Evolutionary conservation across 371 early-diverging fungal species (phyloP).

Genomic region (Chytridium lagenaria): DNA sequence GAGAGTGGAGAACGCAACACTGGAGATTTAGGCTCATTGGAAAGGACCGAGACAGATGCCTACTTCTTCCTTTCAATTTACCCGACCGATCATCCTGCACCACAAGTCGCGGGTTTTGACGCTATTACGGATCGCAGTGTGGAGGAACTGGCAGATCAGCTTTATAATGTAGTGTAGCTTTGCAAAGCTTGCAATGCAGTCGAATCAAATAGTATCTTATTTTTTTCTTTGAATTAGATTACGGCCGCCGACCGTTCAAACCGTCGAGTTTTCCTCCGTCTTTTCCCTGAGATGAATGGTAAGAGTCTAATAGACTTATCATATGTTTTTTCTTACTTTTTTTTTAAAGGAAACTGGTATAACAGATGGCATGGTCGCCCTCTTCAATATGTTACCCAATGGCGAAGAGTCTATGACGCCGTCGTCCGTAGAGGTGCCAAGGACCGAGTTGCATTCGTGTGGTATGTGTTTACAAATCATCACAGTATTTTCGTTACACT

Average conservation of each 20-base stretch:
- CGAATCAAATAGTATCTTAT: not conserved
- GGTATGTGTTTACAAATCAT: too few species aligned
- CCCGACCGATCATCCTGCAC: conserved; percentile 29
- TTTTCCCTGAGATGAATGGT: conserved; percentile 23
- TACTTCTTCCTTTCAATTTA: conserved; percentile 44
- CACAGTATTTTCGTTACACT: too few species aligned
- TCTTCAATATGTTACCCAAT: not conserved
- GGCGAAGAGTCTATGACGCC: conserved; percentile 12
- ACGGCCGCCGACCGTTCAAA: not conserved
- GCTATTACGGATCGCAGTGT: conserved; percentile 4
- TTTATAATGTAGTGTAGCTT: conserved; percentile 7
- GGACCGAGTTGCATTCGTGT: conserved; percentile 8
- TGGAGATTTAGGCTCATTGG: not conserved
- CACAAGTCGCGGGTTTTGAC: not conserved
- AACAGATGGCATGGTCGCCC: conserved; percentile 11
- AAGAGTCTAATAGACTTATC: not conserved
- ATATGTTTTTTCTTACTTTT: not conserved
- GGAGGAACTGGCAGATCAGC: conserved; percentile 8
- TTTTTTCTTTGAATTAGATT: not conserved
- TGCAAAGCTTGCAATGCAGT: not conserved
- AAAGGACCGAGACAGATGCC: conserved; percentile 29
- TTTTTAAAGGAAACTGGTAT: conserved; percentile 14
- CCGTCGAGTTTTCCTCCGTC: conserved; percentile 7
- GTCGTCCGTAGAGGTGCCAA: conserved; percentile 13
- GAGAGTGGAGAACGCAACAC: conserved; percentile 4